Percentiles rank a stretch among this genome's conserved stretches.
Conservation (phyloP, 768 basidiomycete species). For the Suillus luteus region DNA sequence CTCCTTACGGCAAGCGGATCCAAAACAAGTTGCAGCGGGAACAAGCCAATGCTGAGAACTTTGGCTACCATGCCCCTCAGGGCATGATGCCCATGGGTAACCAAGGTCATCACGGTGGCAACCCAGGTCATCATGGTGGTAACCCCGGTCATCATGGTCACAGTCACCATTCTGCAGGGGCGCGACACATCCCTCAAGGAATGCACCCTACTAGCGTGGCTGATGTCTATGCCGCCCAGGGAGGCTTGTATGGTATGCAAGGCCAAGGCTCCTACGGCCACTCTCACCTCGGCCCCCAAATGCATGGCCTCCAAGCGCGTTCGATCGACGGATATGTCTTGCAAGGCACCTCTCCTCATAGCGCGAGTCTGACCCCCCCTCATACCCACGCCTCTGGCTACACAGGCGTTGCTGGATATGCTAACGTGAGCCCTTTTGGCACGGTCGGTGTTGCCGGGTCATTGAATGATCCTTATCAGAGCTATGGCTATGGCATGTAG, state of each 20-base stretch:
- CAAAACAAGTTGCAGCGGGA: constrained; percentile 98
- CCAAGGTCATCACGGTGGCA: constrained; percentile 28
- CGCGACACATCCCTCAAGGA: constrained; percentile 58
- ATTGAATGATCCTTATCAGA: constrained; percentile 76
- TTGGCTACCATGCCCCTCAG: constrained; percentile 61
- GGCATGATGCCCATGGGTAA: constrained; percentile 59
- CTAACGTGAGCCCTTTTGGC: constrained; percentile 56
- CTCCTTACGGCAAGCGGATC: constrained; percentile 98
- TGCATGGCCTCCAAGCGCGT: constrained; percentile 67
- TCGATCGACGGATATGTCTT: constrained; percentile 82
- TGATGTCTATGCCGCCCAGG: constrained; percentile 66
- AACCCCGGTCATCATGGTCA: constrained; percentile 43
- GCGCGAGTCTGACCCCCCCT: constrained; percentile 58
- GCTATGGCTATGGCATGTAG: constrained; percentile 81
- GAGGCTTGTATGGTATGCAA: constrained; percentile 61
- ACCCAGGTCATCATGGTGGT: constrained; percentile 38
- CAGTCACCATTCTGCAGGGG: constrained; percentile 40
- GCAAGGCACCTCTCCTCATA: constrained; percentile 71
- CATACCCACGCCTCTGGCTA: constrained; percentile 58
- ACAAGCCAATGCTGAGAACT: constrained; percentile 69
- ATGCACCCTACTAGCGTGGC: constrained; percentile 56
- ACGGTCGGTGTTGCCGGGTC: constrained; percentile 50
- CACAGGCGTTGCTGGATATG: constrained; percentile 52
- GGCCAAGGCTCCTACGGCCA: constrained; percentile 61
- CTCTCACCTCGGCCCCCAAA: constrained; percentile 51